Conservation (phyloP, 2,329 filamentous ascomycete species). For the Epichloe festucae region DNA sequence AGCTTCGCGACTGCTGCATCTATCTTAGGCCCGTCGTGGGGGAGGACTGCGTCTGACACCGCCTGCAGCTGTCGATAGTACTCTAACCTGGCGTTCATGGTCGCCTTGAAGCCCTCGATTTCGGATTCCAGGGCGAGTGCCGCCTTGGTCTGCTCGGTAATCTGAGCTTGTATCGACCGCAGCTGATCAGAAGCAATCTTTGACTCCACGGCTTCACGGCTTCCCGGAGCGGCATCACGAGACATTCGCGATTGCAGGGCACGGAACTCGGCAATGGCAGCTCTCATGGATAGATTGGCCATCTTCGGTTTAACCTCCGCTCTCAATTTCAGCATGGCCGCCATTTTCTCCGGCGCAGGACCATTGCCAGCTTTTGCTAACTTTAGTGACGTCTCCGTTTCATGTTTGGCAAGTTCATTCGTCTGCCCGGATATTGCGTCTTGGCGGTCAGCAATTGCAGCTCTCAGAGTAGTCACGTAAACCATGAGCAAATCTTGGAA, state of each 20-base stretch:
- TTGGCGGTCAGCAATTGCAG: slow-evolving; percentile 65
- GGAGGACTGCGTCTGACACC: slow-evolving; percentile 76
- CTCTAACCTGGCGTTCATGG: slow-evolving; percentile 76
- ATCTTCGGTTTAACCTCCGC: slow-evolving; percentile 33
- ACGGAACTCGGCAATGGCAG: slow-evolving; percentile 56
- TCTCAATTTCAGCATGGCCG: slow-evolving; percentile 38
- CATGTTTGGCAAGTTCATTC: slow-evolving; percentile 64
- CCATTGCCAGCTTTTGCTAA: slow-evolving; percentile 52
- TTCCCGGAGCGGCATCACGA: slow-evolving; percentile 11
- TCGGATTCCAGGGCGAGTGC: slow-evolving; percentile 48
- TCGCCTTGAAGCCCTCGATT: slow-evolving; percentile 58
- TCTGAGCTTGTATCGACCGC: slow-evolving; percentile 40
- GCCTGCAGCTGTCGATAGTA: slow-evolving; percentile 85
- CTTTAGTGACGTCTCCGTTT: slow-evolving; percentile 48
- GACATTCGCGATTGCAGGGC: slow-evolving; percentile 38
- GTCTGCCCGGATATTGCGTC: slow-evolving; percentile 62
- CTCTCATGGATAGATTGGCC: slow-evolving; percentile 52
- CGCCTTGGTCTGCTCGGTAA: slow-evolving; percentile 38
- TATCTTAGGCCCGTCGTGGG: slow-evolving; percentile 51
- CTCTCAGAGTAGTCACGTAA: slow-evolving; percentile 67
- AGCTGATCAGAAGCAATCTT: slow-evolving; percentile 52
- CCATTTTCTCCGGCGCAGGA: slow-evolving; percentile 52
- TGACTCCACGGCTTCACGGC: slow-evolving; percentile 53
- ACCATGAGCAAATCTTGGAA: slow-evolving; percentile 81
- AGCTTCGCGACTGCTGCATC: slow-evolving; percentile 30